A percentile compares a stretch with the other conserved stretches of the same genome.
phyloP scores from a whole-genome alignment of 352 stramenopile species.

The Phytophthora cactorum region DNA sequence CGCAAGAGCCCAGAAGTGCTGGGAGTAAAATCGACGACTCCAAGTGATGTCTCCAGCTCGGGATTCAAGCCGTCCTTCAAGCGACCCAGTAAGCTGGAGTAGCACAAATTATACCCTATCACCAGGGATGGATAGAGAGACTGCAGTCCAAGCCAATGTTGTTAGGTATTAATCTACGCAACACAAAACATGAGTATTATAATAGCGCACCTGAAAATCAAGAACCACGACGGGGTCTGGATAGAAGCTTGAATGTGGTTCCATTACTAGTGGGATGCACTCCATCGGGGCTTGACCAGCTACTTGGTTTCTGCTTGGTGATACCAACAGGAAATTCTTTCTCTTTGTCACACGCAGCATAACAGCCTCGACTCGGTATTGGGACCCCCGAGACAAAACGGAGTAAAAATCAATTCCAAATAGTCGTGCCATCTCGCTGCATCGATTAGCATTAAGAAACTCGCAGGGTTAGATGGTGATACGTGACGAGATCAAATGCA shows the following conservation, averaged over 20 bases:
- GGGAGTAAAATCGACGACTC: slow-evolving; percentile 63
- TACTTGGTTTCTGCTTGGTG: slow-evolving; percentile 83
- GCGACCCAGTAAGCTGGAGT: slow-evolving; percentile 95
- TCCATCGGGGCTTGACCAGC: slow-evolving; percentile 92
- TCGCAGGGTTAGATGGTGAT: slow-evolving; percentile 1
- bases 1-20: slow-evolving; percentile 50
- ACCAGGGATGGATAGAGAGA: slow-evolving; percentile 99
- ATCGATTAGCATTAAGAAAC: slow-evolving; percentile 2
- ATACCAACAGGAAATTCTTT: slow-evolving; percentile 87
- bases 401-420: slow-evolving; percentile 96
- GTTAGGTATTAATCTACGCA: not conserved
- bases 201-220: slow-evolving; percentile 93
- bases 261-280: slow-evolving; percentile 94
- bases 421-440: slow-evolving; percentile 92
- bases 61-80: slow-evolving; percentile 81
- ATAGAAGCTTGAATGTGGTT: slow-evolving; percentile 97
- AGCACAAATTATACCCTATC: slow-evolving; percentile 99
- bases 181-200: not conserved
- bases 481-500: not conserved
- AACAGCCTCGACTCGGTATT: slow-evolving; percentile 94
- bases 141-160: slow-evolving; percentile 31
- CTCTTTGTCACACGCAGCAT: slow-evolving; percentile 93
- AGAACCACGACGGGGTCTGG: slow-evolving; percentile 97
- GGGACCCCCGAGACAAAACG: slow-evolving; percentile 91
- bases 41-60: slow-evolving; percentile 69